Percentiles rank a stretch among this genome's conserved stretches.
Evolutionary conservation across 345 rosid genomes (phyloP).

Genomic region (Lenwebbia sp.): DNA sequence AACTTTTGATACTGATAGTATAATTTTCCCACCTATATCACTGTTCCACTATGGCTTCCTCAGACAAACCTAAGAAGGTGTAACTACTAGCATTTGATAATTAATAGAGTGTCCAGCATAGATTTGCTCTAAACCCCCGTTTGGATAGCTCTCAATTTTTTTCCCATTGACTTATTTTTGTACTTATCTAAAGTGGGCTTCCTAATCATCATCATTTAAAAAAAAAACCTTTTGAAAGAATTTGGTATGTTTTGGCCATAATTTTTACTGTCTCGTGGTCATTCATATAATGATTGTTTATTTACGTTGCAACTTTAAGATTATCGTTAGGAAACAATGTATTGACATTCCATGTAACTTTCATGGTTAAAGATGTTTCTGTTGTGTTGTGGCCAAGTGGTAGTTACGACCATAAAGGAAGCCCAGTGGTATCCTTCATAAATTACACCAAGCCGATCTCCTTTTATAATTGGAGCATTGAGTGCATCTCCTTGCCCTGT

Average conservation of each 20-base stretch:
- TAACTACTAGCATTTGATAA: background rate
- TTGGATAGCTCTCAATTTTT: background rate
- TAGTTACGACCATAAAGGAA: background rate
- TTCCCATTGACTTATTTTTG: background rate
- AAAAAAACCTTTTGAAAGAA: background rate
- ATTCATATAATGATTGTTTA: background rate
- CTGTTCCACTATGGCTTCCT: background rate
- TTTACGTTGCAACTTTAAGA: background rate
- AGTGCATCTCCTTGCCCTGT: background rate
- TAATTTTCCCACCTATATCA: too few species aligned
- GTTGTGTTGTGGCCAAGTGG: background rate
- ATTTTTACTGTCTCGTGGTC: background rate
- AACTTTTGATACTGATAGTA: too few species aligned
- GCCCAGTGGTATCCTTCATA: background rate
- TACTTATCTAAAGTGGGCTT: background rate
- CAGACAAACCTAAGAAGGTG: background rate
- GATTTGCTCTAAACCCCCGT: background rate
- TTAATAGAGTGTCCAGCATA: background rate
- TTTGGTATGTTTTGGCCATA: background rate
- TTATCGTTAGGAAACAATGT: background rate
- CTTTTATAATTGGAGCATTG: background rate
- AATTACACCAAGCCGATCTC: background rate
- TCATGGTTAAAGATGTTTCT: background rate
- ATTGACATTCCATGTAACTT: background rate
- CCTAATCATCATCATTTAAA: background rate